Evolutionary conservation across 2,329 filamentous ascomycete species (phyloP).

Genomic region (Aureobasidium sp.): DNA sequence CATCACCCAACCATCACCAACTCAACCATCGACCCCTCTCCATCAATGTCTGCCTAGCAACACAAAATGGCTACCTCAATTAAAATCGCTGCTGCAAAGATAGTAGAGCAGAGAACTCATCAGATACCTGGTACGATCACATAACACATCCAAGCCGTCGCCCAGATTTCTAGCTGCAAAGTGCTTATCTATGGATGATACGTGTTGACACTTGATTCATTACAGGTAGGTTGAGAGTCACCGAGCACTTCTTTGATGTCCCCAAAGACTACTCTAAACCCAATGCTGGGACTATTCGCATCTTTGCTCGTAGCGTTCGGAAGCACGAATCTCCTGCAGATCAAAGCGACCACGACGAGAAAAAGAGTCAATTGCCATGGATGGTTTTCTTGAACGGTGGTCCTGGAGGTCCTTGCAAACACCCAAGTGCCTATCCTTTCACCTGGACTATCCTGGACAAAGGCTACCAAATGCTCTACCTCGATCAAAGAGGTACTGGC

Average conservation of each 20-base stretch:
- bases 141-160: neutral
- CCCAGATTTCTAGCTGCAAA: neutral
- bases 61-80: conserved; percentile 12
- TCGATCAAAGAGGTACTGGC: conserved; percentile 90
- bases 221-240: conserved; percentile 65
- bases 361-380: conserved; percentile 47
- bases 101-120: conserved; percentile 37
- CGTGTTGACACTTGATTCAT: conserved; percentile 11
- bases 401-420: conserved; percentile 67
- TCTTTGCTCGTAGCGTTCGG: conserved; percentile 69
- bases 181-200: neutral
- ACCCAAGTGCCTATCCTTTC: conserved; percentile 65
- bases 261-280: conserved; percentile 68
- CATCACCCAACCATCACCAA: neutral
- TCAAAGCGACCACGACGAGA: conserved; percentile 33
- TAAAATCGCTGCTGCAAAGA: conserved; percentile 34
- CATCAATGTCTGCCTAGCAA: neutral
- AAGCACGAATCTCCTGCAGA: conserved; percentile 57
- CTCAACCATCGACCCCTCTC: neutral
- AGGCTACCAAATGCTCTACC: conserved; percentile 72
- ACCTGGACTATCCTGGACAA: conserved; percentile 64
- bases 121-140: conserved; percentile 31
- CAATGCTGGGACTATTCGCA: conserved; percentile 49
- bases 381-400: conserved; percentile 75
- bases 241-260: conserved; percentile 80